These are phyloP conservation scores for Ophiostoma ips DNA, from an alignment of 2,329 filamentous ascomycete genomes.

Conservation along the genomic window DNA sequence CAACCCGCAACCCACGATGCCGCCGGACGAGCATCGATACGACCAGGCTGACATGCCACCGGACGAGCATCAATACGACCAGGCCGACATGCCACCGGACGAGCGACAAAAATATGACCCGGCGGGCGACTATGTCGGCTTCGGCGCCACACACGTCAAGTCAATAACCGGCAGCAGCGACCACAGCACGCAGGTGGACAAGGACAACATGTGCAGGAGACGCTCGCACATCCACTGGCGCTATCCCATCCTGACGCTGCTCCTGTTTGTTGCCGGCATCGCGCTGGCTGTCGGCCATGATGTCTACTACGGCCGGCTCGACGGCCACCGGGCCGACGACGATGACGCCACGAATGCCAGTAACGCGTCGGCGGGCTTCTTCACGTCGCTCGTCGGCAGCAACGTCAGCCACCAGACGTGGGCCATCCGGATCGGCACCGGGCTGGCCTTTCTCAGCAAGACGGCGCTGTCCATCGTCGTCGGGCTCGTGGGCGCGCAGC, in stretches of 20 bases:
- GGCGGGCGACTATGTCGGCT: neutral
- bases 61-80: neutral
- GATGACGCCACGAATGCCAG: neutral
- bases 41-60: neutral
- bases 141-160: too few relatives aligned
- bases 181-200: neutral
- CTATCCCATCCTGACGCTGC: neutral
- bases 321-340: conserved; percentile 4
- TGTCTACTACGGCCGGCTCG: neutral
- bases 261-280: neutral
- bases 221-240: conserved; percentile 2
- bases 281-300: conserved; percentile 5
- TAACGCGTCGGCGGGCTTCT: neutral
- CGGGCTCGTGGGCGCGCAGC: conserved; percentile 3
- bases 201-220: neutral
- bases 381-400: neutral
- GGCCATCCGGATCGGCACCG: conserved; percentile 7
- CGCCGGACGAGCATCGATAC: neutral
- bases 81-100: neutral
- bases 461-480: neutral
- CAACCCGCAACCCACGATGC: too few relatives aligned
- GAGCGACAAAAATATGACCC: neutral
- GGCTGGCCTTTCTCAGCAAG: conserved; percentile 5
- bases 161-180: too few relatives aligned
- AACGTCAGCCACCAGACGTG: conserved; percentile 2